Conservation (phyloP, 1,284 basidiomycete species). For the Fomitiporia mediterranea region DNA sequence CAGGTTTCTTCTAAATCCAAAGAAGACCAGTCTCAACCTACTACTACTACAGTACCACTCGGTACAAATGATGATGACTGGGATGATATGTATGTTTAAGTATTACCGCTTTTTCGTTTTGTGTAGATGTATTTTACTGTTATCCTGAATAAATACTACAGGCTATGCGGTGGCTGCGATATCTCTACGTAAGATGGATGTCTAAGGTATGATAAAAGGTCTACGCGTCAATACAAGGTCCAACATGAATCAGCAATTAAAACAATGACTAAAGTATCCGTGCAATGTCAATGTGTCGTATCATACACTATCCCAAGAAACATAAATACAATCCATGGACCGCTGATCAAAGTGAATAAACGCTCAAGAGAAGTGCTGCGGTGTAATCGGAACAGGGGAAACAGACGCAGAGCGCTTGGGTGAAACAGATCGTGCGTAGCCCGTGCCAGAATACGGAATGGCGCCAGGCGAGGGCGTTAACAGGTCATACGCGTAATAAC, state of each 20-base stretch:
- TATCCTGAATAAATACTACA: no score
- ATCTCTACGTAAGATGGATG: no score
- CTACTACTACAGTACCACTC: conserved; percentile 28
- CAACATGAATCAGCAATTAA: no score
- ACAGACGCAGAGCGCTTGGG: background rate
- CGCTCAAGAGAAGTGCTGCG: background rate
- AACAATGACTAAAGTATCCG: no score
- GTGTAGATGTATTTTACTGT: background rate
- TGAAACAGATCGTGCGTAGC: background rate
- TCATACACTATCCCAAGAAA: no score
- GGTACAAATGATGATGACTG: conserved; percentile 35
- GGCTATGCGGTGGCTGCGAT: no score
- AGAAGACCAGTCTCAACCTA: no score
- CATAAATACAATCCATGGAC: no score
- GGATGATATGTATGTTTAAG: conserved; percentile 46
- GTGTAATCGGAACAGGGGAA: background rate
- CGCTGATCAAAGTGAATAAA: no score
- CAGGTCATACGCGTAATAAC: conserved; percentile 6
- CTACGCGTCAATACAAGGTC: no score
- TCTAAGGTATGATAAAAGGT: no score
- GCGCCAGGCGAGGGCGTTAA: background rate
- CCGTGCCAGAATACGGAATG: background rate
- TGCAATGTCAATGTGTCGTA: no score
- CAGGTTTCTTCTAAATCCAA: background rate
- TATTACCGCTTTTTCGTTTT: background rate